Base-by-base conservation (phyloP, 1,284 basidiomycete species). In the Boletellus deceptivus region DNA sequence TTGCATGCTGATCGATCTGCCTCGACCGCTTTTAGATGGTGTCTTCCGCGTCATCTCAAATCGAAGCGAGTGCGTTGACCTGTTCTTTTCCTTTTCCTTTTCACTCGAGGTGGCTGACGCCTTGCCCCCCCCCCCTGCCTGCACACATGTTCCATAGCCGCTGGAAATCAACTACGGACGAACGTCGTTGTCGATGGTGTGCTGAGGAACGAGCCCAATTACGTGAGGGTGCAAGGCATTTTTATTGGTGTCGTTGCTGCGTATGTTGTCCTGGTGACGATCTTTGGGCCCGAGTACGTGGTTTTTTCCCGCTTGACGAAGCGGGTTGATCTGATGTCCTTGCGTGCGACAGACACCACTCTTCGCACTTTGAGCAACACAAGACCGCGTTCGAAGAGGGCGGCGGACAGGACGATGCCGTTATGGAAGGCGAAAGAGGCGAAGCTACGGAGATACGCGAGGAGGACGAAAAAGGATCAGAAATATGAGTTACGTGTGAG, bases 171-270 rank as follows among this genome's bases (percentile, higher is more conserved):
- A 53, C 59, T 86, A 13, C 72, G 70, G 57, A 88, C 82, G 0
- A 80, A 72, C 2, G 67, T 87, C 52, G 57, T 72, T 35, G 64
- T 75, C 31, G 51, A 77, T 33, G 84, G 84, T 4, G 55, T 64
- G 22, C 46, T 63, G 5, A 70, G 58, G 25, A 65, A 64, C 37
- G 84, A 88, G 4, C 77, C 88, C 1, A 84, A 96, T 67, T 97
- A 95, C 65, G 94, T 89, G 5, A 88, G 75, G 2, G 79, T 95
- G 20, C 89, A 91, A 71, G 93, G 87, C 18, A 93, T 97, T 65
- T 75, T 96, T 36, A 86, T 98, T 50, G 94, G 86, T 25, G 72
- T 76, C 31, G 79, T 89, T n/a, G 75, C 83, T 6, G 84, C 80
- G 1, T 91, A 84, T 55, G 77, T 88, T n/a, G 54, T 91, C 22